These are phyloP conservation scores for Delonix regia DNA, from an alignment of 306 rosid genomes.

Conservation along the genomic window DNA sequence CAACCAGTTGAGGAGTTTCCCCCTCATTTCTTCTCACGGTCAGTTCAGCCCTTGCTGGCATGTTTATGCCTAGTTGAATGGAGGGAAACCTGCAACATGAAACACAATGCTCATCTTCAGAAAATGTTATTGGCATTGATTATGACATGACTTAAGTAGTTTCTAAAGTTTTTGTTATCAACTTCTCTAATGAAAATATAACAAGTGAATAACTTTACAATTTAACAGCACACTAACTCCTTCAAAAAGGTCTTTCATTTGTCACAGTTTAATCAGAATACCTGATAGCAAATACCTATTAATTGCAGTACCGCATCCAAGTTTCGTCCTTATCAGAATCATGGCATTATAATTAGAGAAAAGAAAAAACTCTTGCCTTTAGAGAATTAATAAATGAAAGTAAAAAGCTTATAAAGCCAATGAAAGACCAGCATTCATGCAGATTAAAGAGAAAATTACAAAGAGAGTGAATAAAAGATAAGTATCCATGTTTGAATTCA, in stretches of 20 bases:
- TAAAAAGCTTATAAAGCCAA: slow-evolving; percentile 9
- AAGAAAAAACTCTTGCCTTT: neutral
- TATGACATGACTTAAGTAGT: neutral
- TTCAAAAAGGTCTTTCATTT: neutral
- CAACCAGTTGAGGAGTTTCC: slow-evolving; percentile 83
- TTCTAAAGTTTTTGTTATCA: neutral
- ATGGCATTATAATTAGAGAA: neutral
- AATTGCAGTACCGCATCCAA: neutral
- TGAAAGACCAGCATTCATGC: slow-evolving; percentile 6
- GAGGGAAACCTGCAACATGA: slow-evolving; percentile 57
- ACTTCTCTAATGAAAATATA: neutral
- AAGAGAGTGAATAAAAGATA: neutral
- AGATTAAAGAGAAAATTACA: neutral
- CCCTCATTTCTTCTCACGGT: slow-evolving; percentile 58
- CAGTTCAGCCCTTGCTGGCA: slow-evolving; percentile 86
- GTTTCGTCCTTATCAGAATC: neutral
- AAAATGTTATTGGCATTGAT: slow-evolving; percentile 5
- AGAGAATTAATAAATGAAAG: slow-evolving; percentile 2
- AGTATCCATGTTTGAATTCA: slow-evolving; percentile 7
- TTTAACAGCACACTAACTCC: too few species aligned
- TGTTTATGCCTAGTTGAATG: slow-evolving; percentile 74
- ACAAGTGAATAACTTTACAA: too few species aligned
- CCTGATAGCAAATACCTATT: neutral
- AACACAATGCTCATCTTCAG: slow-evolving; percentile 5
- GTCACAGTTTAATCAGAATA: neutral